Conservation (phyloP, 73 alveolate species). For the Tetrahymena borealis region DNA sequence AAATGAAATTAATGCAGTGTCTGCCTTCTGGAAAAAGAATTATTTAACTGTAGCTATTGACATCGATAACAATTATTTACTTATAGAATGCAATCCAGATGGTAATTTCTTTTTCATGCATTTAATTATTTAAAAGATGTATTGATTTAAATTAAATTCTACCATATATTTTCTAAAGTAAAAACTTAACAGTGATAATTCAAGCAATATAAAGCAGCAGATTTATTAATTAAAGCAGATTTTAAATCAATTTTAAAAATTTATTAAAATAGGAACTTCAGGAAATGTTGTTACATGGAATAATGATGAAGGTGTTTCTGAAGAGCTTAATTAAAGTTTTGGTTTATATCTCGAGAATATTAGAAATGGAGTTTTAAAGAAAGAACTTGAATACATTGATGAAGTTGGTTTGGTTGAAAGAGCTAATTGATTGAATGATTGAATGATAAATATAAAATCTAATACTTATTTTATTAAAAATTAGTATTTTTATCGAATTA, state of each 20-base stretch:
- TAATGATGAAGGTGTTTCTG: not conserved
- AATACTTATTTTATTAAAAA: too few species aligned
- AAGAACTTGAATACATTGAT: not conserved
- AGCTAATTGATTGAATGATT: not conserved
- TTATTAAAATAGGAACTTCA: not conserved
- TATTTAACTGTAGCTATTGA: not conserved
- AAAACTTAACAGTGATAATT: too few species aligned
- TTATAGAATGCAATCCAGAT: not conserved
- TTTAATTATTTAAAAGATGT: too few species aligned
- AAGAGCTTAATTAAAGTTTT: not conserved
- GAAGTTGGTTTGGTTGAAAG: not conserved
- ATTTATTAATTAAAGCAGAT: too few species aligned
- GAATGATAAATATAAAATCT: not conserved
- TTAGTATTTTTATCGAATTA: not conserved
- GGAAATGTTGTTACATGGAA: slow-evolving; percentile 2
- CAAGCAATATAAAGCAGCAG: too few species aligned
- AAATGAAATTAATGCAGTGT: not conserved
- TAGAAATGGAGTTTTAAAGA: not conserved
- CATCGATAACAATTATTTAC: not conserved
- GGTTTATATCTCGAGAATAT: not conserved
- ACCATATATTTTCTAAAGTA: too few species aligned
- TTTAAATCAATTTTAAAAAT: too few species aligned
- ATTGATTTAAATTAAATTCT: too few species aligned
- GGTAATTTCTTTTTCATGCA: not conserved
- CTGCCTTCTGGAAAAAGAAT: not conserved